These are phyloP conservation scores for Acanthamoeba quina DNA, from an alignment of 208 protist species.

Conservation along the genomic window DNA sequence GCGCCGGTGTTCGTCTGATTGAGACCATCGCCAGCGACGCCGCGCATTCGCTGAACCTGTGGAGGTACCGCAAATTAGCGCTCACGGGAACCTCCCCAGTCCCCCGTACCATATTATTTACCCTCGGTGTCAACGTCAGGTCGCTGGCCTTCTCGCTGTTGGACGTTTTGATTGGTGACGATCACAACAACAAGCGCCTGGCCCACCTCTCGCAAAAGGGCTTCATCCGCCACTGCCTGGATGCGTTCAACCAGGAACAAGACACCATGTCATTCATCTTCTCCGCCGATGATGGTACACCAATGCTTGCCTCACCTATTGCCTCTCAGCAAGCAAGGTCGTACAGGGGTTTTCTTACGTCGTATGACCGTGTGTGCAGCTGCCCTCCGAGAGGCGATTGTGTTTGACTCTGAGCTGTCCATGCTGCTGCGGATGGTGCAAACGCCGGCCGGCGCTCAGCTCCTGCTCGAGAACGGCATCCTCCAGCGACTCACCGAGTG, in stretches of 20 bases:
- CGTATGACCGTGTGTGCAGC: neutral
- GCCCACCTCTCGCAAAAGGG: conserved; percentile 32
- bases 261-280: conserved; percentile 52
- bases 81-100: neutral
- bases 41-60: conserved; percentile 45
- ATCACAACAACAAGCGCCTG: conserved; percentile 38
- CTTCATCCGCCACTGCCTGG: conserved; percentile 62
- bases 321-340: neutral
- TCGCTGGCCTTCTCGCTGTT: conserved; percentile 63
- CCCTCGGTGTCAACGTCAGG: neutral
- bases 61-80: neutral
- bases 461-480: conserved; percentile 68
- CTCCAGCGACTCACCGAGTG: conserved; percentile 67
- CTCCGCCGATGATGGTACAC: conserved; percentile 23
- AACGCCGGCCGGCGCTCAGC: conserved; percentile 20
- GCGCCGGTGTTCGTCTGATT: conserved; percentile 34
- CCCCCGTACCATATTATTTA: neutral
- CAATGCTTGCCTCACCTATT: no score
- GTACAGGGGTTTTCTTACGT: neutral
- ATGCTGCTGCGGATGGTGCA: conserved; percentile 69
- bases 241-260: conserved; percentile 60
- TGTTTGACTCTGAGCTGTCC: conserved; percentile 60
- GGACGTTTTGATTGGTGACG: conserved; percentile 60
- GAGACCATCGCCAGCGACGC: conserved; percentile 64
- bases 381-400: conserved; percentile 40